These are phyloP conservation scores for Sphaerulina musiva DNA, from an alignment of 2,329 filamentous ascomycete species.

Conservation along the genomic window DNA sequence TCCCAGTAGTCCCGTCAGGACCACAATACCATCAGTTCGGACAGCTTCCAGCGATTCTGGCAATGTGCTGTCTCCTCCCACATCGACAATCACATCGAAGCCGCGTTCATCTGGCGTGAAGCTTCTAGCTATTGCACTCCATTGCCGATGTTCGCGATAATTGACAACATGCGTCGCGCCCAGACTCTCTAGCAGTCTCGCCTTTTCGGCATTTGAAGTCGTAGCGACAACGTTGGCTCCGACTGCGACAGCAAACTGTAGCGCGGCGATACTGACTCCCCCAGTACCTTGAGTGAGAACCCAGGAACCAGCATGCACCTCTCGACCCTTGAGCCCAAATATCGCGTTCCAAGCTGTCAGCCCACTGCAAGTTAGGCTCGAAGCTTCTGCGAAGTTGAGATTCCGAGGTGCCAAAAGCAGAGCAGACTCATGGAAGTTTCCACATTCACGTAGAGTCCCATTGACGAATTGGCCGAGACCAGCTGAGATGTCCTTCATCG, in stretches of 20 bases:
- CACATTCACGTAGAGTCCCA: conserved; percentile 60
- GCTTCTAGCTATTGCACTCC: conserved; percentile 45
- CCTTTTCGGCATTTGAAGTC: conserved; percentile 45
- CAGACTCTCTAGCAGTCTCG: conserved; percentile 29
- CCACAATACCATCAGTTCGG: conserved; percentile 35
- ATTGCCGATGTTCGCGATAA: conserved; percentile 44
- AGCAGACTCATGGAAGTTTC: conserved; percentile 56
- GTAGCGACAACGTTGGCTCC: conserved; percentile 52
- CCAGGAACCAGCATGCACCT: conserved; percentile 29
- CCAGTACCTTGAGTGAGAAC: conserved; percentile 61
- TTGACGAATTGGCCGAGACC: conserved; percentile 35
- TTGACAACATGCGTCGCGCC: conserved; percentile 51
- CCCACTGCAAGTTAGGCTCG: conserved; percentile 40
- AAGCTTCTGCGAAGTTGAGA: conserved; percentile 38
- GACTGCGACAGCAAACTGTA: conserved; percentile 48
- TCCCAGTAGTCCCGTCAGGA: conserved; percentile 15
- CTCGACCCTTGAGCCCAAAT: conserved; percentile 37
- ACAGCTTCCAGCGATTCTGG: conserved; percentile 34
- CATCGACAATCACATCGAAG: conserved; percentile 56
- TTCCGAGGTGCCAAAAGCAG: conserved; percentile 32
- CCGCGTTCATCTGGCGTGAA: conserved; percentile 43
- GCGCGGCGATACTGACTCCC: conserved; percentile 57
- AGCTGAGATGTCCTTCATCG: conserved; percentile 11
- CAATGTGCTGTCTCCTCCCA: conserved; percentile 45
- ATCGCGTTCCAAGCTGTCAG: conserved; percentile 45